Conservation (phyloP, 176 grass and related monocot species). For the Aegilops longissima region DNA sequence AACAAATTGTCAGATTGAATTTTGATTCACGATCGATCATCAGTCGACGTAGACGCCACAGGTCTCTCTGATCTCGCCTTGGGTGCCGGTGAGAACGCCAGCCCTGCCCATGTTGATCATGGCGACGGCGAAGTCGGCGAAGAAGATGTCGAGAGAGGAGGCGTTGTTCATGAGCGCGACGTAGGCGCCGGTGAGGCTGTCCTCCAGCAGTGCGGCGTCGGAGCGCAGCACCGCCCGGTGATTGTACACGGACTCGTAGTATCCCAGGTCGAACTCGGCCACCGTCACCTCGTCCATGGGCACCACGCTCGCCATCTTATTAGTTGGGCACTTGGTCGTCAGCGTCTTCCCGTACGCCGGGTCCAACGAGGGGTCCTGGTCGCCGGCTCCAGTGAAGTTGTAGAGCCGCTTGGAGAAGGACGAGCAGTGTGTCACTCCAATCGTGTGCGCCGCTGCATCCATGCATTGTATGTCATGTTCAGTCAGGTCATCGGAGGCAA, state of each 20-base stretch:
- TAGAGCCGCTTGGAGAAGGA: slow-evolving; percentile 50
- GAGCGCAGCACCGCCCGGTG: slow-evolving; percentile 32
- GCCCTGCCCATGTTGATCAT: slow-evolving; percentile 68
- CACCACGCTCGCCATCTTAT: slow-evolving; percentile 3
- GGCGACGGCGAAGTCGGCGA: slow-evolving; percentile 55
- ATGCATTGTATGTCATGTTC: not conserved
- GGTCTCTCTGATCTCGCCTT: slow-evolving; percentile 53
- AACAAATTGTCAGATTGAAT: not conserved
- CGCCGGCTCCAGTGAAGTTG: slow-evolving; percentile 53
- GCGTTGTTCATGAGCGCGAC: slow-evolving; percentile 46
- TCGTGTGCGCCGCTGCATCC: slow-evolving; percentile 49
- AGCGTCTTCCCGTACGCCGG: slow-evolving; percentile 26
- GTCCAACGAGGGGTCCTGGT: slow-evolving; percentile 48
- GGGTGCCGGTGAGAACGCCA: slow-evolving; percentile 40
- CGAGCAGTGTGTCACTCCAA: slow-evolving; percentile 59
- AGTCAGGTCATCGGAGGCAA: no score
- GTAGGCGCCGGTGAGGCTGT: slow-evolving; percentile 52
- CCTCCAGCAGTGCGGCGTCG: slow-evolving; percentile 48
- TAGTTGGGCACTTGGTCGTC: slow-evolving; percentile 6
- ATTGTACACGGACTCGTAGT: slow-evolving; percentile 41
- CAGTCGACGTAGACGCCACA: slow-evolving; percentile 57
- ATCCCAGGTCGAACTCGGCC: slow-evolving; percentile 37
- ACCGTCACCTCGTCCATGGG: slow-evolving; percentile 28
- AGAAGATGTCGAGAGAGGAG: slow-evolving; percentile 38
- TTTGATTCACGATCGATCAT: not conserved